phyloP scores from a whole-genome alignment of 108 stramenopile species.

The Cyclotella atomus region DNA sequence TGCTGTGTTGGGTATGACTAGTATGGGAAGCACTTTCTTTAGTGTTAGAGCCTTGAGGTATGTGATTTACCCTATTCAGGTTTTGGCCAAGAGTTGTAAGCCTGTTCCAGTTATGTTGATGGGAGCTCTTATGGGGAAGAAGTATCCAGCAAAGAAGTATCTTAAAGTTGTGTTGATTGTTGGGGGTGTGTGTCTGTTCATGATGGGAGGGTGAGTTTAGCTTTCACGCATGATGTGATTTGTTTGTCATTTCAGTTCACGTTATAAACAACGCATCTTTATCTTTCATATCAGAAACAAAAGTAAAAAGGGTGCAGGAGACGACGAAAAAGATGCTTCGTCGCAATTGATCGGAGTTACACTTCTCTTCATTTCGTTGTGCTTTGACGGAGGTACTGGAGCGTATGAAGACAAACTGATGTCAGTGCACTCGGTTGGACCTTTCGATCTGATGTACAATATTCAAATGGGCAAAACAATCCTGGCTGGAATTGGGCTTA shows the following conservation, averaged over 20 bases:
- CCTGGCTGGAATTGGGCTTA: constrained; percentile 87
- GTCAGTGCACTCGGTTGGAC: constrained; percentile 94
- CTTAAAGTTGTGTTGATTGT: constrained; percentile 94
- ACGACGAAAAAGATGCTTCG: constrained; percentile 59
- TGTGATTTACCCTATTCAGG: constrained; percentile 97
- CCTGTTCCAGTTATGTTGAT: constrained; percentile 99
- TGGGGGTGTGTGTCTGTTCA: constrained; percentile 93
- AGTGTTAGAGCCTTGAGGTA: constrained; percentile 93
- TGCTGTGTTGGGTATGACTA: constrained; percentile 91
- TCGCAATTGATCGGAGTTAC: constrained; percentile 86
- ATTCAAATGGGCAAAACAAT: constrained; percentile 98
- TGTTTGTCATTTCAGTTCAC: constrained; percentile 18
- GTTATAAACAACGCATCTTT: neutral
- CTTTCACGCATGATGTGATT: too few species aligned
- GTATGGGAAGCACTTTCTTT: constrained; percentile 97
- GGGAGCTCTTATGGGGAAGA: constrained; percentile 95
- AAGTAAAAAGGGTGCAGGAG: constrained; percentile 27
- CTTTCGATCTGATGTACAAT: constrained; percentile 99
- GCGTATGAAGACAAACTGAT: constrained; percentile 99
- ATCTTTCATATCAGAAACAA: constrained; percentile 5
- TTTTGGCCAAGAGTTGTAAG: constrained; percentile 97
- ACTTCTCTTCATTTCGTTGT: constrained; percentile 93
- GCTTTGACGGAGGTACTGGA: constrained; percentile 98
- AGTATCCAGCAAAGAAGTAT: constrained; percentile 92
- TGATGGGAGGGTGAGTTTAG: constrained; percentile 84